Conservation (phyloP, 208 protist species). For the Endotrypanum monterogeii region DNA sequence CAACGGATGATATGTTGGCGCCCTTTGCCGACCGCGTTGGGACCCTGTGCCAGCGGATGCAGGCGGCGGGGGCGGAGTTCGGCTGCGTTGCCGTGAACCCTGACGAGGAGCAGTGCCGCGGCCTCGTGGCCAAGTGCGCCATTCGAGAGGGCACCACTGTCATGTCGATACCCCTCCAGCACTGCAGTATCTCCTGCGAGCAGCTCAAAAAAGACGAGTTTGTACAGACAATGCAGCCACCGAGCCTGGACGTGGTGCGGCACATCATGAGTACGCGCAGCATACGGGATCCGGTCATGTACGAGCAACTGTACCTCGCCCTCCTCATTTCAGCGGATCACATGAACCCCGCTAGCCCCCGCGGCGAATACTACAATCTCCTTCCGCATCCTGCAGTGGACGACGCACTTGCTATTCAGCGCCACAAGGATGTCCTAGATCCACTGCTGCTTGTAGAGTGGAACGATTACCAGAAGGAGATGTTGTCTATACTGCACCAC, state of each 20-base stretch:
- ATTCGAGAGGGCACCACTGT: conserved; percentile 67
- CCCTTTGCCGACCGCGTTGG: conserved; percentile 28
- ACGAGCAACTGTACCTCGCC: conserved; percentile 74
- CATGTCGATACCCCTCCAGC: conserved; percentile 56
- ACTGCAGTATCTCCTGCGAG: conserved; percentile 44
- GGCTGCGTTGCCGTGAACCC: conserved; percentile 52
- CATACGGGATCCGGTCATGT: conserved; percentile 68
- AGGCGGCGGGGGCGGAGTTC: conserved; percentile 34
- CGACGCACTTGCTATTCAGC: conserved; percentile 54
- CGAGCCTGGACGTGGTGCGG: conserved; percentile 52
- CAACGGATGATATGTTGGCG: conserved; percentile 12
- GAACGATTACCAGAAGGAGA: conserved; percentile 82
- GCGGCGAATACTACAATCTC: conserved; percentile 59
- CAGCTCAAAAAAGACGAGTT: conserved; percentile 31
- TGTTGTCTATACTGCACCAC: conserved; percentile 54
- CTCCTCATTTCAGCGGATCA: conserved; percentile 70
- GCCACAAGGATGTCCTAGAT: conserved; percentile 75
- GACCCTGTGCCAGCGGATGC: conserved; percentile 25
- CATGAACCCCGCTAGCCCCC: conserved; percentile 41
- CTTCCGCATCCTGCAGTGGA: conserved; percentile 76
- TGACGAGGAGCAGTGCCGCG: conserved; percentile 41
- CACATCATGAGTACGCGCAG: conserved; percentile 54
- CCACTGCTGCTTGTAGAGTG: conserved; percentile 75
- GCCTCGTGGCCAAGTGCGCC: conserved; percentile 44
- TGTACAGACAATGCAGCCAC: conserved; percentile 36